These are phyloP conservation scores for Skeletonema costatum DNA, from an alignment of 108 stramenopile genomes.

Conservation along the genomic window DNA sequence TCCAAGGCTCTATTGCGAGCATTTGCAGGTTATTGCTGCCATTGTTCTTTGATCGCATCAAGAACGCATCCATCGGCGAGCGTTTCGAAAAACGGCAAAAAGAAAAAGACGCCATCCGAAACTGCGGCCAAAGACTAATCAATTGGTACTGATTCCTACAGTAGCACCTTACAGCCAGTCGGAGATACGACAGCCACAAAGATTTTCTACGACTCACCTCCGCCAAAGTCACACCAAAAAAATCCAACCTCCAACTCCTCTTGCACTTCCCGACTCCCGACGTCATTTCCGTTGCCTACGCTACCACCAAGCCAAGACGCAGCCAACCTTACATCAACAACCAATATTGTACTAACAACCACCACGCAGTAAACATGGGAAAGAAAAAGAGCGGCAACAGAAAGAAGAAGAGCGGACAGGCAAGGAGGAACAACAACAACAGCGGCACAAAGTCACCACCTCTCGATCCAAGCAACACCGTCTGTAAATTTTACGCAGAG, in stretches of 20 bases:
- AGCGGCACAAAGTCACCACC: neutral
- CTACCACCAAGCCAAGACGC: neutral
- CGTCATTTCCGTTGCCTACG: neutral
- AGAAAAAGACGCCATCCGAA: neutral
- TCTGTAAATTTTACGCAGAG: constrained; percentile 24
- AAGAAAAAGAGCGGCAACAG: constrained; percentile 11
- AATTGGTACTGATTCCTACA: too few relatives aligned
- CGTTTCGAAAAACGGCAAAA: neutral
- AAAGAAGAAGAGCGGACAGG: neutral
- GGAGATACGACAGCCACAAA: neutral
- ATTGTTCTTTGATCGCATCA: too few relatives aligned
- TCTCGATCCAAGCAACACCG: neutral
- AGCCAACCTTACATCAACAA: too few relatives aligned
- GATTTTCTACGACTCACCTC: too few relatives aligned
- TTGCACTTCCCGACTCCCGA: too few relatives aligned
- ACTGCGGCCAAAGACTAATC: too few relatives aligned
- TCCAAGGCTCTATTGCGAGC: too few relatives aligned
- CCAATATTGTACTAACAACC: neutral
- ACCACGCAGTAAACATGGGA: constrained; percentile 1
- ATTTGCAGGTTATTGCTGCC: too few relatives aligned
- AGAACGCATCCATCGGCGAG: neutral
- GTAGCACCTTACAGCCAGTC: too few relatives aligned
- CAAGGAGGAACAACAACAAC: constrained; percentile 9
- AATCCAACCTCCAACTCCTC: too few relatives aligned
- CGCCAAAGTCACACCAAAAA: too few relatives aligned